phyloP scores from a whole-genome alignment of 2,329 filamentous ascomycete species.

The Ophiognomonia clavigignenti-juglandacearum region DNA sequence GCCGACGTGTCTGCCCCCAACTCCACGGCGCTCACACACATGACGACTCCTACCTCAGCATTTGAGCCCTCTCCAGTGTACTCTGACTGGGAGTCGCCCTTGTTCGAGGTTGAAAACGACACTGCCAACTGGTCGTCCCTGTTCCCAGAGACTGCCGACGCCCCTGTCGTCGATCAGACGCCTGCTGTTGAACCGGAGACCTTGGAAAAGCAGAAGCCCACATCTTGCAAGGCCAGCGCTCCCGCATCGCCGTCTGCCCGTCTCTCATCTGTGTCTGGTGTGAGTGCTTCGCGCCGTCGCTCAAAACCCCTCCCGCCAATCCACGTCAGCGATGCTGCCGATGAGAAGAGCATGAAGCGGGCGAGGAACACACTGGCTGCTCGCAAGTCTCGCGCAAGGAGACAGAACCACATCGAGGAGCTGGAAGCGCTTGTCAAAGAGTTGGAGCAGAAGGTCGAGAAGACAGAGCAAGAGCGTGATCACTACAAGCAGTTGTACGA shows the following conservation, averaged over 20 bases:
- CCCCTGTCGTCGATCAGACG: slow-evolving; percentile 29
- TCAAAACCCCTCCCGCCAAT: slow-evolving; percentile 79
- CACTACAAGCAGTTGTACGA: not conserved
- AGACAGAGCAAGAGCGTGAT: not conserved
- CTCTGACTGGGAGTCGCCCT: slow-evolving; percentile 50
- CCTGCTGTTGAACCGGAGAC: slow-evolving; percentile 41
- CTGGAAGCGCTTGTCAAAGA: slow-evolving; percentile 72
- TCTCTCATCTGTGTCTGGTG: slow-evolving; percentile 66
- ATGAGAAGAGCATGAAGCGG: slow-evolving; percentile 82
- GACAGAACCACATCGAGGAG: slow-evolving; percentile 69
- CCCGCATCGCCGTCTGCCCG: slow-evolving; percentile 43
- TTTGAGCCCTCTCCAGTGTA: not conserved
- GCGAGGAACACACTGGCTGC: slow-evolving; percentile 90
- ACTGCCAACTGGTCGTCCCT: slow-evolving; percentile 65
- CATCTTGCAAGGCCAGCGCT: slow-evolving; percentile 42
- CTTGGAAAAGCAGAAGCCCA: slow-evolving; percentile 32
- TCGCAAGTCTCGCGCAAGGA: slow-evolving; percentile 86
- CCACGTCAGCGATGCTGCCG: slow-evolving; percentile 65
- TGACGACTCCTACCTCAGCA: slow-evolving; percentile 69
- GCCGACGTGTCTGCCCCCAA: slow-evolving; percentile 71
- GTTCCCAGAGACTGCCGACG: slow-evolving; percentile 49
- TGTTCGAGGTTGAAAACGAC: slow-evolving; percentile 60
- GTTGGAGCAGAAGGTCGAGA: slow-evolving; percentile 42
- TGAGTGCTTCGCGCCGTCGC: slow-evolving; percentile 63
- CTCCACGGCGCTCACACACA: slow-evolving; percentile 73